A percentile compares a stretch with the other conserved stretches of the same genome.
Evolutionary conservation across 2,329 filamentous ascomycete genomes (phyloP).

Genomic region (Cladosporium colombiae): DNA sequence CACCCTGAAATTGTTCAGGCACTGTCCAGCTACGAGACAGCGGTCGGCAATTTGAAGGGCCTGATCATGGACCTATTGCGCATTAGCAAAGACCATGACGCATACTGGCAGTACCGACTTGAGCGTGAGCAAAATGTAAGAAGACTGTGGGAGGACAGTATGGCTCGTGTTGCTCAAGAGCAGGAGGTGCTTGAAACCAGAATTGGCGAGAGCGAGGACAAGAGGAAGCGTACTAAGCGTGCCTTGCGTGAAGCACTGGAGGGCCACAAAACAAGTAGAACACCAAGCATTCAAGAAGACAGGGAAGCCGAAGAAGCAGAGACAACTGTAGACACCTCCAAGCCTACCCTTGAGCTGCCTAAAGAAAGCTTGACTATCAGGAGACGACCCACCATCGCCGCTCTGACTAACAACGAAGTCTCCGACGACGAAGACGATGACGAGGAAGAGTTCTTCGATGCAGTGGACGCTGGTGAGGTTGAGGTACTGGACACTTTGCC

Average conservation of each 20-base stretch:
- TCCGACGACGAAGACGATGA: conserved; percentile 82
- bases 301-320: conserved; percentile 12
- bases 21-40: conserved; percentile 81
- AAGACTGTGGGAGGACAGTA: conserved; percentile 98
- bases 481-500: conserved; percentile 72
- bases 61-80: conserved; percentile 84
- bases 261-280: conserved; percentile 33
- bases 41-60: conserved; percentile 81
- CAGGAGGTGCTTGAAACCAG: conserved; percentile 87
- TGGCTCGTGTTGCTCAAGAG: conserved; percentile 93
- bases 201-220: conserved; percentile 86
- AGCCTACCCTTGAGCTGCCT: conserved; percentile 30
- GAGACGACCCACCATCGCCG: conserved; percentile 67
- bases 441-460: conserved; percentile 95
- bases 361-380: conserved; percentile 35
- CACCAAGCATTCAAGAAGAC: conserved; percentile 17
- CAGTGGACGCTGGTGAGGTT: conserved; percentile 88
- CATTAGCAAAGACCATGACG: conserved; percentile 90
- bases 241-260: conserved; percentile 84
- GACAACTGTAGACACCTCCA: conserved; percentile 10
- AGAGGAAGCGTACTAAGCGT: conserved; percentile 84
- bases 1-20: conserved; percentile 77
- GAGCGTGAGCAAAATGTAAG: conserved; percentile 90
- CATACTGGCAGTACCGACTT: conserved; percentile 94
- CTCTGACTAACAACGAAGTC: conserved; percentile 65